Percentiles rank a stretch among this genome's conserved stretches.
Evolutionary conservation across 2,329 filamentous ascomycete species (phyloP).

Genomic region (Myriangium duriaei): DNA sequence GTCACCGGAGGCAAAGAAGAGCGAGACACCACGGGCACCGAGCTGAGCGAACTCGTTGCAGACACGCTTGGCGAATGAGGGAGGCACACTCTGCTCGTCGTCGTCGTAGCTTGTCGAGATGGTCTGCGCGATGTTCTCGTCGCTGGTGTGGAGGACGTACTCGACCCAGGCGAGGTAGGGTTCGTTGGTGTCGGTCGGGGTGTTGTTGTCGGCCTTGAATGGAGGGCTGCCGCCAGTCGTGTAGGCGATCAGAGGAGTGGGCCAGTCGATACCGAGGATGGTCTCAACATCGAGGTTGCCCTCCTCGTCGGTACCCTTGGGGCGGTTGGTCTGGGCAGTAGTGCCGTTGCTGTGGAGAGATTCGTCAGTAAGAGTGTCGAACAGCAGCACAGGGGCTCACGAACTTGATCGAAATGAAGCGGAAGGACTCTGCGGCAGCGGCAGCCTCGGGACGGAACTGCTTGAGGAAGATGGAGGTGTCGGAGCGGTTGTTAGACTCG

Average conservation of each 20-base stretch:
- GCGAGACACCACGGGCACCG: conserved; percentile 52
- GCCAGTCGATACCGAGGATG: conserved; percentile 42
- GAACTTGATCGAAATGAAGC: conserved; percentile 30
- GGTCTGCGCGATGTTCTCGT: conserved; percentile 45
- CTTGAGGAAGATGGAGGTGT: conserved; percentile 45
- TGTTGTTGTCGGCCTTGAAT: conserved; percentile 36
- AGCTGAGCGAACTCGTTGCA: conserved; percentile 54
- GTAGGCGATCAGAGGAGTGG: conserved; percentile 44
- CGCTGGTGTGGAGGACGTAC: conserved; percentile 42
- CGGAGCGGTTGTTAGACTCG: conserved; percentile 38
- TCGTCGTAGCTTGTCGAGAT: conserved; percentile 57
- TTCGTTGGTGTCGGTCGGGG: conserved; percentile 48
- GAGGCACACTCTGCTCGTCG: conserved; percentile 50
- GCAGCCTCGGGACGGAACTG: conserved; percentile 40
- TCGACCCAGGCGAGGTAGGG: conserved; percentile 53
- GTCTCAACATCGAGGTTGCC: conserved; percentile 55
- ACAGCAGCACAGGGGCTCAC: no score
- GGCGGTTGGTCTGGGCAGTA: conserved; percentile 13
- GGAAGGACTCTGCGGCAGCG: conserved; percentile 42
- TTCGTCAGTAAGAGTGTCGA: no score
- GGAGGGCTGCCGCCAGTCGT: conserved; percentile 46
- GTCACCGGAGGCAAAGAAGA: conserved; percentile 54
- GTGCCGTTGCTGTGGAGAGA: conserved; percentile 12
- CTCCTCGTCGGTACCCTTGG: conserved; percentile 35
- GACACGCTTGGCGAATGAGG: conserved; percentile 47